Conservation (phyloP, 176 grass and related monocot genomes). For the Themeda triandra region DNA sequence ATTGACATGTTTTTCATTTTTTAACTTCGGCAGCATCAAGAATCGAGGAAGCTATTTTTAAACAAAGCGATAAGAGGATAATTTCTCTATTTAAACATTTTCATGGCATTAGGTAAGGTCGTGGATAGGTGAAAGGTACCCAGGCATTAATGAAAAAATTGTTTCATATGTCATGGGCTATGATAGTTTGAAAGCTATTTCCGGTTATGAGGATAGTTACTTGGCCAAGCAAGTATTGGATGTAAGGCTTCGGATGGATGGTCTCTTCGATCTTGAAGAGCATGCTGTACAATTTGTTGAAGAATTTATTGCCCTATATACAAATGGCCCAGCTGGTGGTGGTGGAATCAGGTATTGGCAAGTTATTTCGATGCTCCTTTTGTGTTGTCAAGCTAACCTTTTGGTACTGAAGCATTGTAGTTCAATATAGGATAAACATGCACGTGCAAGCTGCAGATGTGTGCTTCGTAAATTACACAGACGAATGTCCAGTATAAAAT, state of each 20-base stretch:
- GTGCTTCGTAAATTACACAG: neutral
- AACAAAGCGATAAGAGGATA: neutral
- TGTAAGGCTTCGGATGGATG: conserved; percentile 89
- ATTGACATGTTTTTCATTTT: neutral
- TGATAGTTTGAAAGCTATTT: conserved; percentile 75
- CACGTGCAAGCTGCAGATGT: neutral
- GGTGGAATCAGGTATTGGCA: conserved; percentile 76
- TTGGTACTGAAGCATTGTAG: neutral
- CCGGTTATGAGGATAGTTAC: conserved; percentile 19
- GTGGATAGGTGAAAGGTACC: conserved; percentile 80
- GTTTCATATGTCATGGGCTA: conserved; percentile 75
- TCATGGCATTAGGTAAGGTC: conserved; percentile 66
- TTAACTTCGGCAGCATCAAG: neutral
- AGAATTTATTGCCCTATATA: conserved; percentile 93
- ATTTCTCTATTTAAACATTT: conserved; percentile 3
- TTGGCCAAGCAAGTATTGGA: conserved; percentile 50
- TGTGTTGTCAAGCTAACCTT: neutral
- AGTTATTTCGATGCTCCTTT: neutral
- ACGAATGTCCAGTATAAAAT: neutral
- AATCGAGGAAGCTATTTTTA: neutral
- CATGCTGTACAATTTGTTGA: conserved; percentile 71
- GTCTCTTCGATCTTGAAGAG: conserved; percentile 71
- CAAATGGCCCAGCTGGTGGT: conserved; percentile 88
- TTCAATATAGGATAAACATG: conserved; percentile 2
- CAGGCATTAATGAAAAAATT: conserved; percentile 55